Evolutionary conservation across 73 alveolate species (phyloP), one percentile per base, ranked within the genome.

Genomic region (Vitrella brassicaformis): DNA sequence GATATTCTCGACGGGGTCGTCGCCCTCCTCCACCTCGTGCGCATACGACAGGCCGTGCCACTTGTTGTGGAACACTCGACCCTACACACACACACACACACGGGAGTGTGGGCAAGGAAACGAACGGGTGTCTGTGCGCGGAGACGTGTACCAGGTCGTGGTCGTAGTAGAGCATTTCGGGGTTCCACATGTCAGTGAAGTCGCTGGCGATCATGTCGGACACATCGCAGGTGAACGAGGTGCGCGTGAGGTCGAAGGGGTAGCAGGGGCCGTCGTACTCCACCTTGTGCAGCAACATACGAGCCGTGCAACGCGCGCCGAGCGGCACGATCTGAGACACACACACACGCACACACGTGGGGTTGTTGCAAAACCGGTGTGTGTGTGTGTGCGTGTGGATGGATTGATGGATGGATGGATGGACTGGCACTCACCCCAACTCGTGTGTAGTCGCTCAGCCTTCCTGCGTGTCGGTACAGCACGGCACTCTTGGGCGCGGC

Each of bases 211-310:
- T 39, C 56, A 39, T 39, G 56, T 39, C 56, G 22, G 56, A 4
- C 28, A 56, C 28, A 25, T 56, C 69, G 28, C 29, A 56, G 10
- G 19, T 0, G 19, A 0, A 68, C 28, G 68, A 27, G 70, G 69
- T 27, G 27, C 82, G 31, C 10, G 82, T 75, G 75, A 75, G 82
- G 28, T 75, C 82, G 45, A 75, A 75, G 27, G 82, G 82, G 22
- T 67, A 75, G 82, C 82, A 75, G 0, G 82, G 82, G 1, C 82
- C 82, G 27, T 75, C 82, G 25, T 22, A 75, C 68, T 75, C 82
- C 28, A 75, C 39, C 56, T 75, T 75, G 82, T 75, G 82, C 74
- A 75, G 70, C 30, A 75, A 75, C 82, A 75, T 75, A 4, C 80
- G 72, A 28, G 31, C 29, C 0, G 28, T 26, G 27, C 28, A 25